Evolutionary conservation across 257 asterid genomes (phyloP).

Genomic region (Catharanthus roseus): DNA sequence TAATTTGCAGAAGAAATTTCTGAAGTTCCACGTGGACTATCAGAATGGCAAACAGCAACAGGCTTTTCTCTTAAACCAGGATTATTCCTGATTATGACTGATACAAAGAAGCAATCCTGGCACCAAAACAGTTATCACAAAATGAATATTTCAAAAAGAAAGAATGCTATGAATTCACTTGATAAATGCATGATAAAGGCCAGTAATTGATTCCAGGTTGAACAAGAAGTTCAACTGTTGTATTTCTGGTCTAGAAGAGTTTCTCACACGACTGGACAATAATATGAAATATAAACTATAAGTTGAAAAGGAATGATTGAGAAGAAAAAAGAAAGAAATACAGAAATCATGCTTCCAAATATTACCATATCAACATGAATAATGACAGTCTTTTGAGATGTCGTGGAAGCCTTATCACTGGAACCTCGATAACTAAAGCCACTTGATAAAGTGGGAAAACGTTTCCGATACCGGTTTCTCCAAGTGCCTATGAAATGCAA

Average conservation of each 20-base stretch:
- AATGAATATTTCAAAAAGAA: not conserved
- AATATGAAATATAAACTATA: not conserved
- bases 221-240: not conserved
- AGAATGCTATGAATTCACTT: not conserved
- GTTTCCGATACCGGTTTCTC: constrained; percentile 91
- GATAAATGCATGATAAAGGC: not conserved
- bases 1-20: constrained; percentile 98
- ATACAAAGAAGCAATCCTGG: constrained; percentile 95
- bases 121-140: constrained; percentile 7
- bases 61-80: constrained; percentile 73
- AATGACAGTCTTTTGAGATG: constrained; percentile 39
- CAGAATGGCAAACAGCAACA: constrained; percentile 96
- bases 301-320: not conserved
- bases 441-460: constrained; percentile 45
- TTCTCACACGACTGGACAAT: not conserved
- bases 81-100: constrained; percentile 69
- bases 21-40: constrained; percentile 82
- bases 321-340: not conserved
- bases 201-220: not conserved
- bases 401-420: constrained; percentile 25
- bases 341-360: constrained; percentile 10
- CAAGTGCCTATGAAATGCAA: constrained; percentile 98
- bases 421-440: constrained; percentile 34
- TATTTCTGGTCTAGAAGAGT: not conserved
- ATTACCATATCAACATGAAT: constrained; percentile 89